Evolutionary conservation across 345 rosid genomes (phyloP), one percentile per base, ranked within the genome.

Genomic region (Limnanthes douglasii): DNA sequence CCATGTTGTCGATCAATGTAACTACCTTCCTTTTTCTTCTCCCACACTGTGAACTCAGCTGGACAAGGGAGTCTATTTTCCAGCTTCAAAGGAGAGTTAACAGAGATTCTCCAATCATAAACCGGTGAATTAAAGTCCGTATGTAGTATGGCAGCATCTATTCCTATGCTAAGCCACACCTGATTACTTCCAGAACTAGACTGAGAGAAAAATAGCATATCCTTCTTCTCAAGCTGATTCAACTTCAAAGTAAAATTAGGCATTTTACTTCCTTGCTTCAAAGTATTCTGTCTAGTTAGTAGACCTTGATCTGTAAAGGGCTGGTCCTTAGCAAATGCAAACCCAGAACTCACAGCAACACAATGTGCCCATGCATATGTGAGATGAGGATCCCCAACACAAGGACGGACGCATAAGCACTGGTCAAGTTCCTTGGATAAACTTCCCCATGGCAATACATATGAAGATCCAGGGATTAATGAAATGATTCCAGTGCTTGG

Each of bases 11-110:
- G 60, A 60, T 80, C 82, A 39, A 70, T 54, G 42, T 60, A 70
- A 36, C 62, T 65, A 39, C 86, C 96, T 59, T 80, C 94, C 50
- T 61, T 78, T 0, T 72, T 32, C 50, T 60, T 90, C 56, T 90
- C 96, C 92, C 82, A 84, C 31, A 90, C 44, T 27, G 80, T 84
- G 68, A 84, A 84, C 48, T 78, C 77, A 51, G 75, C 88, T 15
- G 74, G 54, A 57, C 93, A 84, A 40, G 98, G 84, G 45, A 90
- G 86, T 28, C 94, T 86, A 48, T 90, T 90, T 69, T 90, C 98
- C 51, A 90, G 57, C 70, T 72, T 85, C 69, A 90, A 57, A 40
- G 96, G 96, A 48, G 96, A 66, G 53, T 53, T 77, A 17, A 90
- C 51, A 37, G 92, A 75, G 55, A 90, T 70, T 62, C 61, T 75